phyloP scores from a whole-genome alignment of 1,284 basidiomycete genomes.

The Earliella scabrosa region DNA sequence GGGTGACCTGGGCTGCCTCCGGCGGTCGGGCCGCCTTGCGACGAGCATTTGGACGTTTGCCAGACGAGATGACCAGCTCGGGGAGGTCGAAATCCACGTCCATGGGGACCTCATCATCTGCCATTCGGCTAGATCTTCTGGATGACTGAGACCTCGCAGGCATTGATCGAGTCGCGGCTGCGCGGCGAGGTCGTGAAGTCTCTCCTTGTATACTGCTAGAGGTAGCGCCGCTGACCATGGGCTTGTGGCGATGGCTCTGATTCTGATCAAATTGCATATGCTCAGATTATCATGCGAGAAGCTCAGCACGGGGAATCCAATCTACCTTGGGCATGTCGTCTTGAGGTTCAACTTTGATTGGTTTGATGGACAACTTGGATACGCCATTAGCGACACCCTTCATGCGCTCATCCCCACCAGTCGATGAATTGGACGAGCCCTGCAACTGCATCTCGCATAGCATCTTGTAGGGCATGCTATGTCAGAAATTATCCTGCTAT shows the following conservation, averaged over 20 bases:
- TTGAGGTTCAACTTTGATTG: constrained; percentile 5
- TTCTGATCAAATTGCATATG: no score
- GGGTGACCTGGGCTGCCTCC: not conserved
- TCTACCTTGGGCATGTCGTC: constrained; percentile 2
- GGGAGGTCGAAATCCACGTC: constrained; percentile 17
- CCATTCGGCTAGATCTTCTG: constrained; percentile 12
- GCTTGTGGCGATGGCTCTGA: not conserved
- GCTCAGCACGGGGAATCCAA: not conserved
- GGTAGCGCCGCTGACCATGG: not conserved
- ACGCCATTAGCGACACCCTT: not conserved
- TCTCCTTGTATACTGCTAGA: constrained; percentile 5
- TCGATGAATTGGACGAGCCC: constrained; percentile 1
- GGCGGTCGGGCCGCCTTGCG: constrained; percentile 21
- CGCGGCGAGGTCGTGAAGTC: constrained; percentile 14
- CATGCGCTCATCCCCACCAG: not conserved
- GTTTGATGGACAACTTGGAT: not conserved
- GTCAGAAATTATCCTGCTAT: no score
- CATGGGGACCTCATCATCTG: constrained; percentile 17
- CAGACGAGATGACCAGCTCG: constrained; percentile 15
- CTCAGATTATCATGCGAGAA: not conserved
- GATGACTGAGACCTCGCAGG: constrained; percentile 7
- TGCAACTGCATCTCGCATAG: constrained; percentile 22
- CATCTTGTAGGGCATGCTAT: constrained; percentile 11
- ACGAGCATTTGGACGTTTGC: constrained; percentile 20
- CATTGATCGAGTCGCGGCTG: constrained; percentile 5